A percentile compares a stretch with the other conserved stretches of the same genome.
phyloP scores from a whole-genome alignment of 495 filamentous ascomycete species.

The Wilcoxina mikolae region DNA sequence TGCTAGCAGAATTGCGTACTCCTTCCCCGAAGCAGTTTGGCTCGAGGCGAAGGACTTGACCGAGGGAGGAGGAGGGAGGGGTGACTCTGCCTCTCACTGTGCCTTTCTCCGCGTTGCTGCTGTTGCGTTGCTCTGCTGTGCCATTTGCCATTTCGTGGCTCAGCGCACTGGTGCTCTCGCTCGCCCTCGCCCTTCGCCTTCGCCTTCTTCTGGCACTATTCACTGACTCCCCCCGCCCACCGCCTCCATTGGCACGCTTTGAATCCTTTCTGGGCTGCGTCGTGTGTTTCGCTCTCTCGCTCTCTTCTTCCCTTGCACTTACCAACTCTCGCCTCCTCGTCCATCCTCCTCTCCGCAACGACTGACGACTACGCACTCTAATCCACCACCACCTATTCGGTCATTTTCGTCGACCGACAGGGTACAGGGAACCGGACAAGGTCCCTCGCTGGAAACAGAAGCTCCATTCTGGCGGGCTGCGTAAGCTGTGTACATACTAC shows the following conservation, averaged over 20 bases:
- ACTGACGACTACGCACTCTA: neutral
- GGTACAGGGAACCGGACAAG: neutral
- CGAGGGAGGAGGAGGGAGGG: neutral
- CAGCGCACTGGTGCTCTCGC: neutral
- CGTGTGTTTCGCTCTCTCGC: neutral
- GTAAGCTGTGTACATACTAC: slow-evolving; percentile 8
- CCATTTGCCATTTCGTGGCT: no score
- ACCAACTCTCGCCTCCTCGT: neutral
- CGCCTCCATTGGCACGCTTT: neutral
- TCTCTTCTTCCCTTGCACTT: neutral
- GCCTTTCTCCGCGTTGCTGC: no score
- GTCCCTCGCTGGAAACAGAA: slow-evolving; percentile 10
- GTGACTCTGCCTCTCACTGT: neutral
- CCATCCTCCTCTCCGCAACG: neutral
- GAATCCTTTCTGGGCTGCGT: neutral
- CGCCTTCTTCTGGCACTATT: neutral
- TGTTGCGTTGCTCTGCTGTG: no score
- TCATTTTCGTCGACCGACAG: neutral
- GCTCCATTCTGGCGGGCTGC: slow-evolving; percentile 6
- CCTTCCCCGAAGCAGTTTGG: neutral
- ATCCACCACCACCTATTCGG: neutral
- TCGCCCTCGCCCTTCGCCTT: neutral
- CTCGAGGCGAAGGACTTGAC: neutral
- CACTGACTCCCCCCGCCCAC: neutral
- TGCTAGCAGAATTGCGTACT: slow-evolving; percentile 6